These are phyloP conservation scores for Colletotrichum higginsianum DNA, from an alignment of 2,329 filamentous ascomycete species.

Conservation along the genomic window DNA sequence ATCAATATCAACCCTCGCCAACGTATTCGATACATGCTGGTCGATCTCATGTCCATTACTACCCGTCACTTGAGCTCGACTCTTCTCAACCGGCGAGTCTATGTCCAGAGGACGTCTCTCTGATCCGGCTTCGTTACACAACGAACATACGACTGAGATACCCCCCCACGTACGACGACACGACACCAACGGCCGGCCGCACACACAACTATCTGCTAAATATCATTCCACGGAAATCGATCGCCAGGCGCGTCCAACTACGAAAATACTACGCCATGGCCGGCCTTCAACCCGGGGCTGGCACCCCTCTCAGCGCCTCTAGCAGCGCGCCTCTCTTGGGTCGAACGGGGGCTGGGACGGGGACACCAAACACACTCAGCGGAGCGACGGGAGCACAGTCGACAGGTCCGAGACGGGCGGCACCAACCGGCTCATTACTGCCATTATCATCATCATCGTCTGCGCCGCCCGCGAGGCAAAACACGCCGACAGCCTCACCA, in stretches of 20 bases:
- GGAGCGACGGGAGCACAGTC: conserved; percentile 13
- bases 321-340: conserved; percentile 6
- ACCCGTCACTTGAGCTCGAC: no score
- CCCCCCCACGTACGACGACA: neutral
- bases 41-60: neutral
- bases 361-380: conserved; percentile 24
- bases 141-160: conserved; percentile 26
- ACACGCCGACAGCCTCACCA: neutral
- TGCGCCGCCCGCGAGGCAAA: neutral
- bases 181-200: neutral
- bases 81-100: no score
- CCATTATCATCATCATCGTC: conserved; percentile 20
- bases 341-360: conserved; percentile 4
- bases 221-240: neutral
- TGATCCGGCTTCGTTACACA: neutral
- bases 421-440: conserved; percentile 6
- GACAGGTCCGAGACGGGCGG: neutral
- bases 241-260: neutral
- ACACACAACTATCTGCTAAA: neutral
- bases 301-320: conserved; percentile 1
- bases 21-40: neutral
- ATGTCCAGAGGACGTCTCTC: neutral
- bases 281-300: conserved; percentile 19
- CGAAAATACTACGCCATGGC: conserved; percentile 27
- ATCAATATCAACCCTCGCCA: neutral